phyloP scores from a whole-genome alignment of 345 rosid genomes.

The Clarkia xantiana region DNA sequence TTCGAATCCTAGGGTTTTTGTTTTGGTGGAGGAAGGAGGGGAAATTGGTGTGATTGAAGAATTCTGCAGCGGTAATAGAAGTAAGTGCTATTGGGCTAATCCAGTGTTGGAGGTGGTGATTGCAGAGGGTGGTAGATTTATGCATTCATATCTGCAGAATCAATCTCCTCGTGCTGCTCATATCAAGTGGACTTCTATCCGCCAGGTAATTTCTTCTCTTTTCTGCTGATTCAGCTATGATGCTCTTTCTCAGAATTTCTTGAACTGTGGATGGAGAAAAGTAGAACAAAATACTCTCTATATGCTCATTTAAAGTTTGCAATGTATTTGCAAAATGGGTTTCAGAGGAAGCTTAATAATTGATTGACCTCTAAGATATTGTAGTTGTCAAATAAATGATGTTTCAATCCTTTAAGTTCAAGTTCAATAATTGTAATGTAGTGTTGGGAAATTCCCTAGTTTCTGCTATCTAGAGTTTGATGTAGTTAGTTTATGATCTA shows the following conservation, averaged over 20 bases:
- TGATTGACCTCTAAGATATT: too few species aligned
- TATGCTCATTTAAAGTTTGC: too few species aligned
- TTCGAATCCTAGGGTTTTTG: conserved; percentile 84
- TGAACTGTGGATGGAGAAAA: too few species aligned
- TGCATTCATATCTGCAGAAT: conserved; percentile 72
- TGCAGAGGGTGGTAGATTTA: conserved; percentile 44
- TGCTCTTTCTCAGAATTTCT: background rate
- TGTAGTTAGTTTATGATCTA: too few species aligned
- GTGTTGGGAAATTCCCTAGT: too few species aligned
- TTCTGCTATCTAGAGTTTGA: too few species aligned
- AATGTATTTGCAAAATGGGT: too few species aligned
- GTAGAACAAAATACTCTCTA: too few species aligned
- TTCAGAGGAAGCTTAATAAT: too few species aligned
- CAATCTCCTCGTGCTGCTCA: conserved; percentile 69
- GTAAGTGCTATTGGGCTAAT: conserved; percentile 64
- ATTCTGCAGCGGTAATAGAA: conserved; percentile 35
- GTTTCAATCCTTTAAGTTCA: too few species aligned
- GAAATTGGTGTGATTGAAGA: conserved; percentile 77
- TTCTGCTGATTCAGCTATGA: background rate
- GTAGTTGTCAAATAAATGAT: too few species aligned
- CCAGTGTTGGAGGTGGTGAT: conserved; percentile 57
- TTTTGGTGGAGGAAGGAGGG: conserved; percentile 66
- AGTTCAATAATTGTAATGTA: too few species aligned
- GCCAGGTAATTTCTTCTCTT: conserved; percentile 38
- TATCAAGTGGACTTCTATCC: conserved; percentile 76